These are phyloP conservation scores for Microdochium nivale DNA, from an alignment of 2,329 filamentous ascomycete species.

Conservation along the genomic window DNA sequence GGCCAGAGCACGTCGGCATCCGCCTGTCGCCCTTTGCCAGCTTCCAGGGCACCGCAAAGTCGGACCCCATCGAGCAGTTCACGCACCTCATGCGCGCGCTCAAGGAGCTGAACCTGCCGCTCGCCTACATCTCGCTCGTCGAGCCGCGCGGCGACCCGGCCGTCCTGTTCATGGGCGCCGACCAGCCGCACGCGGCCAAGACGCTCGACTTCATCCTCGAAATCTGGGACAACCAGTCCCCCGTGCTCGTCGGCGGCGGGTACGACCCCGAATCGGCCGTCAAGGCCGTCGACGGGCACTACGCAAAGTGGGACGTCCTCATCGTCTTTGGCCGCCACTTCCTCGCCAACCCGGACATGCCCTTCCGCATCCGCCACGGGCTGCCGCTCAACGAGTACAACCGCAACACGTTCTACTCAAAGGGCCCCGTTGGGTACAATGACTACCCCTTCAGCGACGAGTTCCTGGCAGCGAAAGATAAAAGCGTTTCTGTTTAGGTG, in stretches of 20 bases:
- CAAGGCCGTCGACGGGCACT: conserved; percentile 27
- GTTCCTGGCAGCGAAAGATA: neutral
- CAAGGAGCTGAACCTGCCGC: conserved; percentile 35
- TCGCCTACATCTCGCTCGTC: conserved; percentile 47
- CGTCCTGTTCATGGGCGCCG: conserved; percentile 12
- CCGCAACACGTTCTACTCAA: conserved; percentile 32
- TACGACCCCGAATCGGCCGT: conserved; percentile 26
- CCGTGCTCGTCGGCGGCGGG: conserved; percentile 38
- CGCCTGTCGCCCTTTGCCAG: conserved; percentile 43
- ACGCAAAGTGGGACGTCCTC: conserved; percentile 28
- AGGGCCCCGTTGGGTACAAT: conserved; percentile 10
- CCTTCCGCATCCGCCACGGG: conserved; percentile 31
- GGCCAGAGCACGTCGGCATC: conserved; percentile 37
- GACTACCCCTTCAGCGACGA: conserved; percentile 21
- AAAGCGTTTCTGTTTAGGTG: neutral
- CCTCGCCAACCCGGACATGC: conserved; percentile 38
- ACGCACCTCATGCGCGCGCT: conserved; percentile 39
- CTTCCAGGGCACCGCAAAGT: conserved; percentile 51
- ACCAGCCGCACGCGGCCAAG: neutral
- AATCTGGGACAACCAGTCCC: conserved; percentile 32
- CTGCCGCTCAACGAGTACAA: conserved; percentile 34
- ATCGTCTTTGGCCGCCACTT: conserved; percentile 40
- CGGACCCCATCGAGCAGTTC: conserved; percentile 49
- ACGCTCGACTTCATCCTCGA: conserved; percentile 32
- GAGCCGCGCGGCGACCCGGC: conserved; percentile 37